Evolutionary conservation across 108 stramenopile species (phyloP).

Genomic region (Pseudonitzschia delicatissima): DNA sequence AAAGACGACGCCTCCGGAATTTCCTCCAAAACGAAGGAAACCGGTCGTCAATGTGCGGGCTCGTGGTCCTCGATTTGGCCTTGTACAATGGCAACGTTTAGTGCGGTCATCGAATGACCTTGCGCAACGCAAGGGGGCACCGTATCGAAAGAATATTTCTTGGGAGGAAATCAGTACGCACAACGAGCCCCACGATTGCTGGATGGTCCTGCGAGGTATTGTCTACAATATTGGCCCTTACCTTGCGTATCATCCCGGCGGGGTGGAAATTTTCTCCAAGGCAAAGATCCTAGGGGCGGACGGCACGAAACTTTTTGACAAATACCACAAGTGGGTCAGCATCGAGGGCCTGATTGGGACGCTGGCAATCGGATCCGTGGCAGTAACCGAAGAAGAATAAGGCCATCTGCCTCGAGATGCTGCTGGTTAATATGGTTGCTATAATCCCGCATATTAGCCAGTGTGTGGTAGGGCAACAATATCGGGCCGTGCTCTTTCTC

Average conservation of each 20-base stretch:
- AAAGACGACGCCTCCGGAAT: too few species aligned
- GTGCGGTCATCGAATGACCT: constrained; percentile 52
- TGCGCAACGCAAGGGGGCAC: constrained; percentile 57
- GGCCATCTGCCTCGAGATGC: too few species aligned
- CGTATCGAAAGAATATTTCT: constrained; percentile 59
- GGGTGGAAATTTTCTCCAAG: constrained; percentile 55
- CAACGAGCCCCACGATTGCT: constrained; percentile 73
- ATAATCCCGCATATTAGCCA: too few species aligned
- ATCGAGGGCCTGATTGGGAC: constrained; percentile 56
- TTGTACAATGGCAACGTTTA: constrained; percentile 81
- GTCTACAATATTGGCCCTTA: constrained; percentile 95
- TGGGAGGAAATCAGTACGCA: constrained; percentile 69
- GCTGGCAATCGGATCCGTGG: constrained; percentile 34
- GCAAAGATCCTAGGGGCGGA: constrained; percentile 66
- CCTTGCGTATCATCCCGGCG: constrained; percentile 95
- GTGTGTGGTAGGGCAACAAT: too few species aligned
- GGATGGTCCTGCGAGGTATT: constrained; percentile 79
- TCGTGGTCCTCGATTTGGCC: constrained; percentile 49
- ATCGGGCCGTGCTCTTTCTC: too few species aligned
- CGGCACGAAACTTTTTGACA: constrained; percentile 75
- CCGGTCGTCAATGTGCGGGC: constrained; percentile 20
- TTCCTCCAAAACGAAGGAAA: constrained; percentile 16
- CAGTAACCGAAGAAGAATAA: neutral
- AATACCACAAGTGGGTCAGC: constrained; percentile 90
- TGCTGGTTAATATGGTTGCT: too few species aligned